Percentiles rank a stretch among this genome's conserved stretches.
These are phyloP conservation scores for Microstegium vimineum DNA, from an alignment of 176 grass and related monocot genomes.

Conservation along the genomic window DNA sequence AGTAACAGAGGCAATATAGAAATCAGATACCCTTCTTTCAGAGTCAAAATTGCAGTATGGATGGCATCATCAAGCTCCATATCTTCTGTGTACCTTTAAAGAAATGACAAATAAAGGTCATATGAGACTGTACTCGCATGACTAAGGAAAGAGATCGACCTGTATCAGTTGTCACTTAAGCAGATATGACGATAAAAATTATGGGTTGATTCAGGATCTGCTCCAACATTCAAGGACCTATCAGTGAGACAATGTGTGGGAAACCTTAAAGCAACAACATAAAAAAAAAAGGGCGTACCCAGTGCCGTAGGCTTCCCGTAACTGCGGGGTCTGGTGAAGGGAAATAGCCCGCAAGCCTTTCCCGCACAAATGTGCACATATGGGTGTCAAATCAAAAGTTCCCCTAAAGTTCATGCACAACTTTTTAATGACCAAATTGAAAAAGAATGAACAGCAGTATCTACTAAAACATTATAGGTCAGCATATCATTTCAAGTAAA, in stretches of 20 bases:
- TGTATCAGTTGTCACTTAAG: background rate
- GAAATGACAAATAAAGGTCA: background rate
- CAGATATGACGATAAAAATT: background rate
- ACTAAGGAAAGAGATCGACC: background rate
- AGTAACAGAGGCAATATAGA: background rate
- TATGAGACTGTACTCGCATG: background rate
- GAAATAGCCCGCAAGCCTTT: too few species aligned
- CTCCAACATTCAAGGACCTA: background rate
- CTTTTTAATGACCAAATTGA: background rate
- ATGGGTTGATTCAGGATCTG: background rate
- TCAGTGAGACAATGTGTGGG: background rate
- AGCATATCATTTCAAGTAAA: background rate
- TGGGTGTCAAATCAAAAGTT: background rate
- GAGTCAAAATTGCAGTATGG: slow-evolving; percentile 76
- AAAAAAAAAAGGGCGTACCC: too few species aligned
- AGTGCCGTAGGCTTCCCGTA: too few species aligned
- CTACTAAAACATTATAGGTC: background rate
- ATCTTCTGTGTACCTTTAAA: slow-evolving; percentile 67
- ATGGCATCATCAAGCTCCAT: slow-evolving; percentile 87
- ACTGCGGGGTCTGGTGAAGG: too few species aligned
- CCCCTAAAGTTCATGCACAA: background rate
- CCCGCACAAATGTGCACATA: too few species aligned
- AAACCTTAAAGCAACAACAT: background rate
- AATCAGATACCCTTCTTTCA: slow-evolving; percentile 74
- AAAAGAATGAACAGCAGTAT: background rate